phyloP scores from a whole-genome alignment of 306 rosid species.

The Sicyos baderoa region DNA sequence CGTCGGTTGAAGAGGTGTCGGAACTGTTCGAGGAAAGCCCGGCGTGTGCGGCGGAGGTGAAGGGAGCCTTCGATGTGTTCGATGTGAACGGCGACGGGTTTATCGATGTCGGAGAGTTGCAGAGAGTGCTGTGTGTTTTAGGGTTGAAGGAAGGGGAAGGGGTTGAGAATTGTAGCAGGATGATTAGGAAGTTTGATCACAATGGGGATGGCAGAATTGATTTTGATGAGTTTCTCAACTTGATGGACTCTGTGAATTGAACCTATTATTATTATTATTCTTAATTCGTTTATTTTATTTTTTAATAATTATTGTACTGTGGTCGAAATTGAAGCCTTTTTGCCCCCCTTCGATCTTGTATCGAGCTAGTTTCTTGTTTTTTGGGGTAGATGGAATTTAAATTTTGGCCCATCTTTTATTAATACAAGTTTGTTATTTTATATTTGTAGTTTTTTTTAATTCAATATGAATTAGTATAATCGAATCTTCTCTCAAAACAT shows the following conservation, averaged over 20 bases:
- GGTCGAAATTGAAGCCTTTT: too few relatives aligned
- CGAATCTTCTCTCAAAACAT: too few relatives aligned
- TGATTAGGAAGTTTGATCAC: constrained; percentile 30
- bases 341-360: too few relatives aligned
- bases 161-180: constrained; percentile 24
- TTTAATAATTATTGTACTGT: background rate
- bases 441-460: too few relatives aligned
- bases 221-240: constrained; percentile 26
- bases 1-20: constrained; percentile 11
- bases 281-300: too few relatives aligned
- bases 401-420: too few relatives aligned
- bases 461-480: too few relatives aligned
- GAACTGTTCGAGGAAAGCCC: constrained; percentile 23
- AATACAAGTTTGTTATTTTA: too few relatives aligned
- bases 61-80: constrained; percentile 34
- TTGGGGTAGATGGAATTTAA: too few relatives aligned
- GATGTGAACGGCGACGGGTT: constrained; percentile 40
- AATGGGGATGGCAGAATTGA: constrained; percentile 34
- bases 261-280: too few relatives aligned
- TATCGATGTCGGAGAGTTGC: constrained; percentile 30
- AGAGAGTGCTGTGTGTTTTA: constrained; percentile 26
- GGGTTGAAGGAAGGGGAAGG: constrained; percentile 24
- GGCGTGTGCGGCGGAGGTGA: constrained; percentile 27
- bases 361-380: background rate
- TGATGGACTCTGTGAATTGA: constrained; percentile 23